Conservation (phyloP, 306 rosid genomes). For the Fagus crenata region DNA sequence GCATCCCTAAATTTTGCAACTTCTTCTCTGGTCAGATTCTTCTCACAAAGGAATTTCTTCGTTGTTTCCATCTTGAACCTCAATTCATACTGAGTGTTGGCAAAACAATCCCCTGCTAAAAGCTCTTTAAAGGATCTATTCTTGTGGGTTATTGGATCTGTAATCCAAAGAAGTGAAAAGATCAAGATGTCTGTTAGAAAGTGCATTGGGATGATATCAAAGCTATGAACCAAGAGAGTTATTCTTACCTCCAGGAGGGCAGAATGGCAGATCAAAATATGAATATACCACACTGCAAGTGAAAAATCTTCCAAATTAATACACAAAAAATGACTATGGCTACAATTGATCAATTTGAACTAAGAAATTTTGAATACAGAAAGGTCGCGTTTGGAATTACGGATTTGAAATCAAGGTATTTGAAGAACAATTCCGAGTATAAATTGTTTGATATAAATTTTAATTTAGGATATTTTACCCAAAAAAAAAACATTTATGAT, state of each 20-base stretch:
- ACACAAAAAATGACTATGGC: neutral
- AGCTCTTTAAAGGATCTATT: conserved; percentile 14
- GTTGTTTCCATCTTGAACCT: neutral
- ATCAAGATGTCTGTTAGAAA: too few relatives aligned
- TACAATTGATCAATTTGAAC: too few relatives aligned
- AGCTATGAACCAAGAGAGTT: too few relatives aligned
- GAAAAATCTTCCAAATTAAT: neutral
- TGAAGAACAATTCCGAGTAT: too few relatives aligned
- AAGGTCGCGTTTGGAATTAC: too few relatives aligned
- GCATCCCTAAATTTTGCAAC: conserved; percentile 5
- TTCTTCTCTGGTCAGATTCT: conserved; percentile 17
- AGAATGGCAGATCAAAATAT: conserved; percentile 29
- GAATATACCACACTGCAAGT: conserved; percentile 13
- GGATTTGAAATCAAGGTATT: too few relatives aligned
- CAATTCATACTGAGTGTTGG: conserved; percentile 27
- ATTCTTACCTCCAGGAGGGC: conserved; percentile 29
- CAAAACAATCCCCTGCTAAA: conserved; percentile 22
- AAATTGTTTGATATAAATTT: too few relatives aligned
- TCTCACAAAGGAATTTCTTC: conserved; percentile 5
- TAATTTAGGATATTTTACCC: too few relatives aligned
- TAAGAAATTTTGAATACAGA: too few relatives aligned
- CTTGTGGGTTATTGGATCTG: conserved; percentile 11
- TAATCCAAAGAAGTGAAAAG: too few relatives aligned
- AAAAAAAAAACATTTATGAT: too few relatives aligned
- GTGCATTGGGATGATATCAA: too few relatives aligned